A percentile compares a stretch with the other conserved stretches of the same genome.
Conservation (phyloP, 2,329 filamentous ascomycete genomes). For the Nakataea oryzae region DNA sequence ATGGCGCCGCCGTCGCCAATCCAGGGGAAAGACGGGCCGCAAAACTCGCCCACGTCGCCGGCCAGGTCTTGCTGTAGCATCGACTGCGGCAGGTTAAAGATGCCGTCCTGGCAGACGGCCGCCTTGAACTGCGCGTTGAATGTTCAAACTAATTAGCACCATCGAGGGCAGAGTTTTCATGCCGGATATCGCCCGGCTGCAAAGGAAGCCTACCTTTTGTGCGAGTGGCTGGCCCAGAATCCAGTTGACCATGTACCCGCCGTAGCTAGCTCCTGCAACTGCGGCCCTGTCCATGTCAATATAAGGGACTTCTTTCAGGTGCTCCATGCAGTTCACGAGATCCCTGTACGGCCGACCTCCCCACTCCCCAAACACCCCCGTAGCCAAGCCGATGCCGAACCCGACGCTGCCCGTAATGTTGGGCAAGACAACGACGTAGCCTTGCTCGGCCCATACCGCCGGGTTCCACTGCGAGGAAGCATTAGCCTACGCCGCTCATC, state of each 20-base stretch:
- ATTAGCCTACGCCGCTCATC: not conserved
- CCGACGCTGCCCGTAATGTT: slow-evolving; percentile 48
- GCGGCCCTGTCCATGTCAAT: slow-evolving; percentile 43
- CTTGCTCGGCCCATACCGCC: slow-evolving; percentile 48
- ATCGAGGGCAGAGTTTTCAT: not conserved
- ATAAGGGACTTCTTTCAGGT: slow-evolving; percentile 37
- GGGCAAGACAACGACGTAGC: slow-evolving; percentile 48
- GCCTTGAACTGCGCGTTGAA: slow-evolving; percentile 33
- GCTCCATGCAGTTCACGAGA: slow-evolving; percentile 39
- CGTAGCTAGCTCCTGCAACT: slow-evolving; percentile 41
- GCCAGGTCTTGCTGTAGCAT: slow-evolving; percentile 8
- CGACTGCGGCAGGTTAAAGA: slow-evolving; percentile 21
- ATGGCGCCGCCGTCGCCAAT: slow-evolving; percentile 24
- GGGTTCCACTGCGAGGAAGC: slow-evolving; percentile 31
- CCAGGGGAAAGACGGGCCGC: slow-evolving; percentile 32
- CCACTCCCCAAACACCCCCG: slow-evolving; percentile 38
- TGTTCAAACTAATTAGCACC: not conserved
- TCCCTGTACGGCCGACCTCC: slow-evolving; percentile 44
- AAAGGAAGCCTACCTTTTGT: slow-evolving; percentile 22
- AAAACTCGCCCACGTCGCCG: slow-evolving; percentile 22
- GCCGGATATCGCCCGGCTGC: not conserved
- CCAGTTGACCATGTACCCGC: slow-evolving; percentile 53
- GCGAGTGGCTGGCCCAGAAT: slow-evolving; percentile 42
- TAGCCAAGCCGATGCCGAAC: slow-evolving; percentile 33
- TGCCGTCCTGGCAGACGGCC: slow-evolving; percentile 41